Percentiles rank a stretch among this genome's conserved stretches.
phyloP scores from a whole-genome alignment of 2,329 filamentous ascomycete species.

The Epichloe brachyelytri region DNA sequence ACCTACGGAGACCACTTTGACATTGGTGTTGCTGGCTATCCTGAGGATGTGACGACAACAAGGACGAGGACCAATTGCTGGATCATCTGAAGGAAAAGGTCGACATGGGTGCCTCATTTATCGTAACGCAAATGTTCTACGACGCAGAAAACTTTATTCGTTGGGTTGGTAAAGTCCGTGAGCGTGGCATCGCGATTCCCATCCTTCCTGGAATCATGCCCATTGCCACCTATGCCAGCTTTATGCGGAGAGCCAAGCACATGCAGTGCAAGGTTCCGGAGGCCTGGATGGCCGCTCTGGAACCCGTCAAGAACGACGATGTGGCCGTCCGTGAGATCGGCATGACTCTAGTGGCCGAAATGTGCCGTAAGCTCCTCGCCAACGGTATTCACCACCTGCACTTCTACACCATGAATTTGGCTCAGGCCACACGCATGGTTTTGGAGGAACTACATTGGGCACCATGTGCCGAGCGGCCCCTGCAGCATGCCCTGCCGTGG shows the following conservation, averaged over 20 bases:
- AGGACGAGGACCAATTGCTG: constrained; percentile 71
- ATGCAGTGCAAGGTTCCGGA: constrained; percentile 76
- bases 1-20: constrained; percentile 70
- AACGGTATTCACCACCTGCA: constrained; percentile 80
- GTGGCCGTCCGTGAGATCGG: constrained; percentile 82
- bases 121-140: constrained; percentile 99
- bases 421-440: constrained; percentile 85
- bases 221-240: constrained; percentile 90
- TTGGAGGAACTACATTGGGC: constrained; percentile 78
- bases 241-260: constrained; percentile 80
- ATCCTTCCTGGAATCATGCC: constrained; percentile 79
- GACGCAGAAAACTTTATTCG: constrained; percentile 88
- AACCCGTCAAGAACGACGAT: constrained; percentile 95
- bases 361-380: constrained; percentile 77
- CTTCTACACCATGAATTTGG: constrained; percentile 99
- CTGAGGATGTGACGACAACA: constrained; percentile 88
- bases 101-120: constrained; percentile 82
- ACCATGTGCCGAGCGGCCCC: constrained; percentile 62
- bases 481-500: constrained; percentile 90
- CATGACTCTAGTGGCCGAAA: constrained; percentile 71
- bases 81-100: constrained; percentile 96
- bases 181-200: constrained; percentile 68
- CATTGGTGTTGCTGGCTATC: constrained; percentile 93
- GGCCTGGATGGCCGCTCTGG: constrained; percentile 67
- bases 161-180: constrained; percentile 80